phyloP scores from a whole-genome alignment of 257 asterid species.

The Euphrasia confusa region DNA sequence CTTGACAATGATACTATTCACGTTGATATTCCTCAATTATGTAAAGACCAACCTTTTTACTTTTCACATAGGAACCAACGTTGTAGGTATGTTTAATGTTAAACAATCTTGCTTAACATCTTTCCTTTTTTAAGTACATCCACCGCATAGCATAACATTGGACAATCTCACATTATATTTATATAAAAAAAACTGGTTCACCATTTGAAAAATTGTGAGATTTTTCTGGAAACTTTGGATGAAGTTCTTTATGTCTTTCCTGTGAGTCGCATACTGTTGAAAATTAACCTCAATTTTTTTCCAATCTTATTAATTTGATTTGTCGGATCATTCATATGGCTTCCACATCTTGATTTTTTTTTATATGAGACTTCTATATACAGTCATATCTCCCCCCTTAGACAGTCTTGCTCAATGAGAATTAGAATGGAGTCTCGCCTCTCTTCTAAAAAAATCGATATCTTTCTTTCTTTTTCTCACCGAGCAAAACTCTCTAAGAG shows the following conservation, averaged over 20 bases:
- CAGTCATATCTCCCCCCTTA: neutral
- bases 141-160: neutral
- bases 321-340: neutral
- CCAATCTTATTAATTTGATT: neutral
- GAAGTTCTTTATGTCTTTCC: neutral
- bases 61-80: constrained; percentile 5
- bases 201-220: neutral
- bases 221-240: neutral
- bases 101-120: constrained; percentile 1
- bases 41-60: constrained; percentile 5
- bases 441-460: too few relatives aligned
- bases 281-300: neutral
- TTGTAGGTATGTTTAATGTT: neutral
- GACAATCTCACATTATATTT: neutral
- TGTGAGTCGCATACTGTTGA: constrained; percentile 1
- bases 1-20: constrained; percentile 2
- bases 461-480: too few relatives aligned
- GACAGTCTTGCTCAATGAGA: neutral
- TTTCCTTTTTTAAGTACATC: constrained; percentile 3
- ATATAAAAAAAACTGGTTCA: neutral
- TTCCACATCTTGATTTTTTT: neutral
- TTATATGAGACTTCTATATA: neutral
- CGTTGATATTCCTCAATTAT: constrained; percentile 11
- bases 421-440: neutral
- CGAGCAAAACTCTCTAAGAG: too few relatives aligned